Conservation (phyloP, 1,139 yeast species). For the Candida gigantensis region DNA sequence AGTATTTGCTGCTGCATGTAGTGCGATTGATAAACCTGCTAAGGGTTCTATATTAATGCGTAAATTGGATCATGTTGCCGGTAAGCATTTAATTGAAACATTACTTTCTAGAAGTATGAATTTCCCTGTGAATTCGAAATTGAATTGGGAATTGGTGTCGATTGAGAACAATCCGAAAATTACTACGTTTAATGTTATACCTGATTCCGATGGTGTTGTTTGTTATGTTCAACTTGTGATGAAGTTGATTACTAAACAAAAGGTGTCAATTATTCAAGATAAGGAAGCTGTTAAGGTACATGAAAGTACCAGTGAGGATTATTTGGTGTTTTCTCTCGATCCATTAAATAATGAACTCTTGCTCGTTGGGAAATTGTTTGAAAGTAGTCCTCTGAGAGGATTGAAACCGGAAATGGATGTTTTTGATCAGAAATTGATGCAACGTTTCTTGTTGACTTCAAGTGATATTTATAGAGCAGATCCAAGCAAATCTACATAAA, state of each 20-base stretch:
- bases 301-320: constrained; percentile 67
- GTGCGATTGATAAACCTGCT: constrained; percentile 18
- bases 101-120: constrained; percentile 31
- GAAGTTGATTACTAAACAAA: constrained; percentile 72
- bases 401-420: constrained; percentile 32
- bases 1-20: constrained; percentile 46
- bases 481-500: constrained; percentile 15
- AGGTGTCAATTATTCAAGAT: constrained; percentile 49
- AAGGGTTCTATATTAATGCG: constrained; percentile 23
- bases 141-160: constrained; percentile 76
- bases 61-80: constrained; percentile 37
- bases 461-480: constrained; percentile 36
- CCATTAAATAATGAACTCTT: constrained; percentile 66
- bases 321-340: constrained; percentile 75
- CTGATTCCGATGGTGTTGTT: constrained; percentile 69
- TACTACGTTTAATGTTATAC: constrained; percentile 57
- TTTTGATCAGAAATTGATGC: constrained; percentile 26
- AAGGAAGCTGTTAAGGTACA: constrained; percentile 35
- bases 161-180: constrained; percentile 74
- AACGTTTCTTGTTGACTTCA: constrained; percentile 25
- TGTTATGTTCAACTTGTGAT: constrained; percentile 75
- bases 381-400: constrained; percentile 50
- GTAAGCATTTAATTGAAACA: constrained; percentile 34
- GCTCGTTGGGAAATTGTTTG: constrained; percentile 81
- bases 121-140: constrained; percentile 59